Base-by-base conservation (phyloP, 2,329 filamentous ascomycete genomes). In the Exophiala sideris region DNA sequence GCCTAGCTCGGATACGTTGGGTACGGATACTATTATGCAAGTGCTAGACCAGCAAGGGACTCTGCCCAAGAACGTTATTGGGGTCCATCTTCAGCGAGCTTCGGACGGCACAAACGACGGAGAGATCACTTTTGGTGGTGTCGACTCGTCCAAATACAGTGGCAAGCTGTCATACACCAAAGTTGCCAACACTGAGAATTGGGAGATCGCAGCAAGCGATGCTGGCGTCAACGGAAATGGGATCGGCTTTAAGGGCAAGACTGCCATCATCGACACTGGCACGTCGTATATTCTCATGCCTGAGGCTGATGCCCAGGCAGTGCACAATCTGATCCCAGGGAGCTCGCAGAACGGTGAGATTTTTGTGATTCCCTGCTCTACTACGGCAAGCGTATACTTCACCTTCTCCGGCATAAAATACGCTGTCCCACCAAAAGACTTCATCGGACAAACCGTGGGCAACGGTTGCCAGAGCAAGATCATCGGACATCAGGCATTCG, bases 271-370 rank as follows among this genome's bases (percentile, higher is more conserved):
- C 62, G 91, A 95, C 70, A 91, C 88, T 0, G 90, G 90, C 46
- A 94, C 90, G 0, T 88, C 86, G 0, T 94, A 86, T 67, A 81
- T 90, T 24, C 84, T 95, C 59, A 82, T 88, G 5, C 88, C 89
- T 1, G 71, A 77, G 1, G 73, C 73, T 2, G 85, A 91, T 64
- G 87, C 89, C 1, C 76, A 79, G 41, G 76, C 79, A 8, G 66
- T 96, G 5, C 89, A 95, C 71, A 73, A 76, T 32, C 71, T 83
- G 29, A 84, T 96, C 34, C 81, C 85, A 0, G 84, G 80, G 10
- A 82, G 84, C 1, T 69, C 71, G 21, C 75, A 74, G 5, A 73
- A 82, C 35, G 82, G 80, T 11, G 75, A 82, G 48, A 40, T 53
- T 11, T 95, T 83, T 67, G 80, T 76, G 3, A 79, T 94, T 1